A percentile compares a stretch with the other conserved stretches of the same genome.
Evolutionary conservation across 2,329 filamentous ascomycete species (phyloP).

Genomic region (Blastomyces parvus): DNA sequence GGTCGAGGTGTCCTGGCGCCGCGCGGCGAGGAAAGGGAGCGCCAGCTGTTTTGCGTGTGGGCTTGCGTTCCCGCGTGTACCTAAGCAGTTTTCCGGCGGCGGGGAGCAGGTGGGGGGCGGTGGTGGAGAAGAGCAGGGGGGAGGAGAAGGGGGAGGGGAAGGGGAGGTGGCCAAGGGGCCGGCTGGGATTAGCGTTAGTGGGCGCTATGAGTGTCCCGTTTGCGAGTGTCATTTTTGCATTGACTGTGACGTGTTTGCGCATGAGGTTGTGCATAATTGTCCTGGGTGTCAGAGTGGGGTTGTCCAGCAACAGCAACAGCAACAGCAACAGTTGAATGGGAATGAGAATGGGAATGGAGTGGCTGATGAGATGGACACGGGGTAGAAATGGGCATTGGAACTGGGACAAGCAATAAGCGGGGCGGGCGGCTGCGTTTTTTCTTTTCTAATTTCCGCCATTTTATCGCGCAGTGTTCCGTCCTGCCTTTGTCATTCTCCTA

Average conservation of each 20-base stretch:
- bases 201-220: conserved; percentile 78
- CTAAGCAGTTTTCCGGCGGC: conserved; percentile 22
- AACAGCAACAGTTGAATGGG: conserved; percentile 2
- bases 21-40: conserved; percentile 54
- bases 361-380: conserved; percentile 15
- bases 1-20: conserved; percentile 76
- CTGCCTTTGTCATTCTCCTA: not conserved
- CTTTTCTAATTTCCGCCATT: too few species aligned
- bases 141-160: too few species aligned
- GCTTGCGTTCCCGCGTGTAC: conserved; percentile 54
- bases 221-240: conserved; percentile 92
- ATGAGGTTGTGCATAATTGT: conserved; percentile 92
- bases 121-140: too few species aligned
- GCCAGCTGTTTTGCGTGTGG: conserved; percentile 71
- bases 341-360: not conserved
- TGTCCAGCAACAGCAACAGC: conserved; percentile 3
- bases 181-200: conserved; percentile 64
- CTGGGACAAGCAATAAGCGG: not conserved
- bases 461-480: not conserved
- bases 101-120: conserved; percentile 17
- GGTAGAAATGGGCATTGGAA: conserved; percentile 1
- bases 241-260: conserved; percentile 91
- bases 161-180: conserved; percentile 36
- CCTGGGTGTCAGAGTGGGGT: conserved; percentile 63
- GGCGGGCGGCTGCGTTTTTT: not conserved